Base-by-base conservation (phyloP, 352 stramenopile genomes). In the Globisporangium uncinulatum region DNA sequence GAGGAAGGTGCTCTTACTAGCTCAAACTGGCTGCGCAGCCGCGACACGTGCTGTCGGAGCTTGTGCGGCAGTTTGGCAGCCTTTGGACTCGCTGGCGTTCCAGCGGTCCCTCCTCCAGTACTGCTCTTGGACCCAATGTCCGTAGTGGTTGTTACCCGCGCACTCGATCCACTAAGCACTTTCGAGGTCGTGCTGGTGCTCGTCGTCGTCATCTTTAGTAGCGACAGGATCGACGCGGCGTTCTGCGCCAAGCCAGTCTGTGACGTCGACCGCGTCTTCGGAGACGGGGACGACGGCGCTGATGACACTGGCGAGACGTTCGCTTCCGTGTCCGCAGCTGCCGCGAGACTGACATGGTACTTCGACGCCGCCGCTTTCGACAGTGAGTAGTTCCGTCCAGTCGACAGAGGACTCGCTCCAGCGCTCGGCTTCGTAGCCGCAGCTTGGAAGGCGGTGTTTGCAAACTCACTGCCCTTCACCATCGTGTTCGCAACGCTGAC, bases 1-100 rank as follows among this genome's bases (percentile, higher is more conserved):
- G 43, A 48, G 9, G 43, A 48, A 1, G 43, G 43, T 3, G 43
- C 21, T 1, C 19, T 9, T 4, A 63, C 60, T 17, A 75, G 42
- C 2, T 64, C 51, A 24, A 75, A 73, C 32, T 87, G 77, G n/a
- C 51, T 79, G 15, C 77, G 75, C 19, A 87, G 63, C 0, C 59
- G 65, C 39, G 59, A 73, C 43, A 87, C 77, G 47, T 79, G 74
- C 9, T 77, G 64, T 0, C 74, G 73, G 20, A 87, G 64, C 47
- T 87, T 87, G 17, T 73, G 66, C 0, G 77, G 77, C 1, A 83
- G 59, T 37, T 84, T 87, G 34, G 50, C 43, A 10, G 43, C 37
- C 29, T 51, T 51, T 13, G 51, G 50, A 20, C 37, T 61, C n/a
- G 31, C 34, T 1, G 49, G 6, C 1, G 21, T n/a, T 10, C 34